Evolutionary conservation across 2,329 filamentous ascomycete species (phyloP).

Genomic region (Xylariaceae sp.): DNA sequence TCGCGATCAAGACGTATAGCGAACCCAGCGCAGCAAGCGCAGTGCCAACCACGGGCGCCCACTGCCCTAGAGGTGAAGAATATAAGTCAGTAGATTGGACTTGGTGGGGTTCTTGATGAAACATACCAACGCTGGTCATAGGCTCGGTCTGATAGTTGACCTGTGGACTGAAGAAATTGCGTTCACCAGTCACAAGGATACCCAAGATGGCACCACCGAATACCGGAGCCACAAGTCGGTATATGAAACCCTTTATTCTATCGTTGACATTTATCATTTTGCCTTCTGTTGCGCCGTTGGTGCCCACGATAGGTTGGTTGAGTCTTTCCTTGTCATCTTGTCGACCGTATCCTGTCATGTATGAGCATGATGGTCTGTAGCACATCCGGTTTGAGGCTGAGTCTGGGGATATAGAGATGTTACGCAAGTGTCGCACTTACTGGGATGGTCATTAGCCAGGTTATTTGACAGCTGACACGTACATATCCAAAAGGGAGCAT

Average conservation of each 20-base stretch:
- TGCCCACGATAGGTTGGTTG: not conserved
- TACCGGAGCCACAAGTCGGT: not conserved
- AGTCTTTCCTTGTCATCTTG: too few relatives aligned
- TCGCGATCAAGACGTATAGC: not conserved
- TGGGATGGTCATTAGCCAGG: too few relatives aligned
- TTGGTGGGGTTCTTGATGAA: not conserved
- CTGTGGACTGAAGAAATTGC: not conserved
- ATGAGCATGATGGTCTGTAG: too few relatives aligned
- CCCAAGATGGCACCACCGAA: not conserved
- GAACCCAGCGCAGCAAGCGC: not conserved
- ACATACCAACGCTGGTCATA: not conserved
- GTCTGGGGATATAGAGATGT: too few relatives aligned
- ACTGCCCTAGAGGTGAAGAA: not conserved
- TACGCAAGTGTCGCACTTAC: too few relatives aligned
- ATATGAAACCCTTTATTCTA: not conserved
- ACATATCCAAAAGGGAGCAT: too few relatives aligned
- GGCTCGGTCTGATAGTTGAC: not conserved
- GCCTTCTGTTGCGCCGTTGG: not conserved
- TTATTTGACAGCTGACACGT: too few relatives aligned
- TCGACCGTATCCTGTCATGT: too few relatives aligned
- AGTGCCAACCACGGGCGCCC: not conserved
- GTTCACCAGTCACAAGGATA: not conserved
- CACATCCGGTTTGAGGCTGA: too few relatives aligned
- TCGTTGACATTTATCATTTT: not conserved
- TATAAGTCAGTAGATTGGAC: not conserved